Evolutionary conservation across 2,329 filamentous ascomycete species (phyloP).

Genomic region (Venturia aucupariae): DNA sequence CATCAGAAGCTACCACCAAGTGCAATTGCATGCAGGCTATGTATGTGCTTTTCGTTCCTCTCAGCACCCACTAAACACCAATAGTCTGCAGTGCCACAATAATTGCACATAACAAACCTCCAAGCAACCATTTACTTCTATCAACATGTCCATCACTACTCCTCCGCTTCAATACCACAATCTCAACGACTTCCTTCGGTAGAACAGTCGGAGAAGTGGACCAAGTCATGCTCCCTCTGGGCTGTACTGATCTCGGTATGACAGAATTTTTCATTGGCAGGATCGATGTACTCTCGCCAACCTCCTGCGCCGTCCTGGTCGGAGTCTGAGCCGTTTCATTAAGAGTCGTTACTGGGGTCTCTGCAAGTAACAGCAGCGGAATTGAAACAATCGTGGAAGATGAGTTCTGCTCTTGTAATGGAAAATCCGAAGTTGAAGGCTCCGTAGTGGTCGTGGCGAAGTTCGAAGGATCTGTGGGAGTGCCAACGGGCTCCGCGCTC

Average conservation of each 20-base stretch:
- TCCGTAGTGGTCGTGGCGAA: not conserved
- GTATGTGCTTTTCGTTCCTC: not conserved
- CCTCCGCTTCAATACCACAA: not conserved
- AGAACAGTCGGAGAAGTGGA: not conserved
- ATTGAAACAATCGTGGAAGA: not conserved
- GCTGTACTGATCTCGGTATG: not conserved
- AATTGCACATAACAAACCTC: not conserved
- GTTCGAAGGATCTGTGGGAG: not conserved
- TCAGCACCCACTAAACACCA: not conserved
- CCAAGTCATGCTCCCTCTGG: not conserved
- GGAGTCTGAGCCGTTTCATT: not conserved
- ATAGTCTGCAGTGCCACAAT: not conserved
- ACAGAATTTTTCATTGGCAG: not conserved
- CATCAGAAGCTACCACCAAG: not conserved
- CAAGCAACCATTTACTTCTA: not conserved
- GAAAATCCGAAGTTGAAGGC: not conserved
- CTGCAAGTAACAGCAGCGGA: not conserved
- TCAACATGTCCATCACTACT: not conserved
- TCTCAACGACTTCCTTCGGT: not conserved
- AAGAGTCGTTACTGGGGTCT: no score
- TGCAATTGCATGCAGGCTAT: not conserved
- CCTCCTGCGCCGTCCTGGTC: not conserved
- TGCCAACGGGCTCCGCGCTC: not conserved
- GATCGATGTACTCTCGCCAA: not conserved
- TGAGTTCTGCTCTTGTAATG: not conserved